Evolutionary conservation across 2,329 filamentous ascomycete genomes (phyloP), one percentile per base, ranked within the genome.

Genomic region (Biscogniauxia mediterranea): DNA sequence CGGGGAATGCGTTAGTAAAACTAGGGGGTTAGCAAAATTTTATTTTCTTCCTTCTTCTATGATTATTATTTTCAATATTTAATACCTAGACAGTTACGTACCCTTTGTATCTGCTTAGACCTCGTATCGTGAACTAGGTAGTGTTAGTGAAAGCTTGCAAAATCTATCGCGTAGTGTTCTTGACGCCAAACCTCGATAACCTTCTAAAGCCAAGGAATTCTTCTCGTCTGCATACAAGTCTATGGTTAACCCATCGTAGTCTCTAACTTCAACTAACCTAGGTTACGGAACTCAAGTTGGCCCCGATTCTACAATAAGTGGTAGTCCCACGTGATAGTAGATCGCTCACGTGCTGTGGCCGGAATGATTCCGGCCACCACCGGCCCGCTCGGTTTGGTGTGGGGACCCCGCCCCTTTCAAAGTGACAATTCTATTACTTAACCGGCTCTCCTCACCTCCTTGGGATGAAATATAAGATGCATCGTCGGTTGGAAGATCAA

Each of bases 311-410:
- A 17, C 13, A 46, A 46, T 46, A 13, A 32, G 28, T 32, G 28
- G 2, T 46, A n/a, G 15, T 46, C 38, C 6, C 38, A 46, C 38
- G 38, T 46, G 38, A 46, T n/a, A n/a, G 13, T 46, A 9, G 38
- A 15, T 61, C 62, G 38, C 38, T 61, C 63, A 61, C 61, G 66
- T 66, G 61, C 38, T 57, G 62, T 56, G 67, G 65, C 67, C 65
- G 67, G 66, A 69, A 66, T 61, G 60, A 57, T 69, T 66, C 67
- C 65, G 67, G 65, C 67, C 65, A 63, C 56, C 57, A 61, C 62
- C 66, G 67, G 58, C 51, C 60, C 60, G 57, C 46, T 61, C 65
- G 65, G 61, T 38, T 58, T 60, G 56, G 56, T 55, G 55, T 55
- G 55, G 17, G 56, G 25, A 49, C 54, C 38, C 38, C 38, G 11